These are phyloP conservation scores for Diaporthe nobilis DNA, from an alignment of 2,329 filamentous ascomycete species.

Conservation along the genomic window DNA sequence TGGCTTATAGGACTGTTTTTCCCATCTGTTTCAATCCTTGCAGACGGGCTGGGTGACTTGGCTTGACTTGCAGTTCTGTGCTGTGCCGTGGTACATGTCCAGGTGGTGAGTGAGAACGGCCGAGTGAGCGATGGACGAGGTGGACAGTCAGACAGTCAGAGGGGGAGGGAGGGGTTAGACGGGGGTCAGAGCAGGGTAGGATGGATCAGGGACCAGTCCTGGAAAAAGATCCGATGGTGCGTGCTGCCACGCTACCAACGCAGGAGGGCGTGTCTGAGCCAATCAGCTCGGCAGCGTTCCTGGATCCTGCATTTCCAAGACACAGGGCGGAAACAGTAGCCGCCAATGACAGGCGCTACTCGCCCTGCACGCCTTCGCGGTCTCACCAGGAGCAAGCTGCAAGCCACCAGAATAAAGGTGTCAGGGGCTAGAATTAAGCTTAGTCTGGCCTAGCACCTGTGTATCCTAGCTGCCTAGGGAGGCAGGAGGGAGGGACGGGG, in stretches of 20 bases:
- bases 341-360: conserved; percentile 34
- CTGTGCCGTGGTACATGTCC: not conserved
- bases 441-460: conserved; percentile 9
- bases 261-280: conserved; percentile 26
- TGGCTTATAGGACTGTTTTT: not conserved
- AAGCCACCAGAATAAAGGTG: not conserved
- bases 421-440: conserved; percentile 27
- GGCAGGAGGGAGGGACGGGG: not conserved
- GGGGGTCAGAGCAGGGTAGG: not conserved
- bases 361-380: not conserved
- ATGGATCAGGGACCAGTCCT: conserved; percentile 25
- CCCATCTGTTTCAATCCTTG: conserved; percentile 23
- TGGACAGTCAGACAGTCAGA: not conserved
- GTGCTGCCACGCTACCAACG: conserved; percentile 27
- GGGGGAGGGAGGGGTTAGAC: not conserved
- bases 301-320: conserved; percentile 32
- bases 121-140: not conserved
- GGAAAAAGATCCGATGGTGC: conserved; percentile 27
- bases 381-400: conserved; percentile 9
- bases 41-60: not conserved
- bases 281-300: conserved; percentile 20
- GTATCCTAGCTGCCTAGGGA: not conserved
- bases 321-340: conserved; percentile 25
- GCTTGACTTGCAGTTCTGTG: not conserved
- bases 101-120: not conserved